A percentile compares a stretch with the other conserved stretches of the same genome.
These are phyloP conservation scores for Vitis hybrid DNA, from an alignment of 177 flowering plant genomes.

Conservation along the genomic window DNA sequence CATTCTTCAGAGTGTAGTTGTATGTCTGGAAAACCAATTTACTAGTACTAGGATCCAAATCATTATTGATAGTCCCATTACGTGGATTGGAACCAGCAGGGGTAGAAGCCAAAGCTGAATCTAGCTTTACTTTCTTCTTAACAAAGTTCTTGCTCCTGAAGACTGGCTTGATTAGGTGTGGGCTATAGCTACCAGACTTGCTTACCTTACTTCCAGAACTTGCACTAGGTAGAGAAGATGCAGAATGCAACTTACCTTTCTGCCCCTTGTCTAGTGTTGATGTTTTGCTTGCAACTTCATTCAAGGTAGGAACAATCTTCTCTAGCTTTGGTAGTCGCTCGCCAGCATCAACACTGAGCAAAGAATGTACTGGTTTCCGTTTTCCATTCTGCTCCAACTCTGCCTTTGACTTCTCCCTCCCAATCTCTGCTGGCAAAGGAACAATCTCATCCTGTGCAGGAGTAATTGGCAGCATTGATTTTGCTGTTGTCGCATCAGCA, in stretches of 20 bases:
- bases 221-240: constrained; percentile 22
- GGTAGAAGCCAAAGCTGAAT: constrained; percentile 25
- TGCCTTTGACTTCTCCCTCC: constrained; percentile 14
- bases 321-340: constrained; percentile 17
- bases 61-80: constrained; percentile 14
- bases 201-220: constrained; percentile 17
- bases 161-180: constrained; percentile 30
- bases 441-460: constrained; percentile 23
- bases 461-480: constrained; percentile 16
- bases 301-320: constrained; percentile 22
- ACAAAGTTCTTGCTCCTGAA: constrained; percentile 40
- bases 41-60: constrained; percentile 21
- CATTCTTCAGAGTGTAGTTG: constrained; percentile 15
- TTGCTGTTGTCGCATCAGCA: constrained; percentile 14
- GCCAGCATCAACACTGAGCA: constrained; percentile 9
- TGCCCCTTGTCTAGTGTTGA: constrained; percentile 19
- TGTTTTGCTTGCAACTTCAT: constrained; percentile 16
- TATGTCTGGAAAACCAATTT: constrained; percentile 20
- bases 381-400: constrained; percentile 18
- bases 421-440: constrained; percentile 20
- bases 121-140: constrained; percentile 43
- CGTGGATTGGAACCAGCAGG: constrained; percentile 23
- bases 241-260: constrained; percentile 23
- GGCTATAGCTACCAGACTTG: constrained; percentile 28
- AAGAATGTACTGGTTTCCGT: constrained; percentile 18